These are phyloP conservation scores for Musa schizocarpa DNA, from an alignment of 176 grass and related monocot genomes.

Conservation along the genomic window DNA sequence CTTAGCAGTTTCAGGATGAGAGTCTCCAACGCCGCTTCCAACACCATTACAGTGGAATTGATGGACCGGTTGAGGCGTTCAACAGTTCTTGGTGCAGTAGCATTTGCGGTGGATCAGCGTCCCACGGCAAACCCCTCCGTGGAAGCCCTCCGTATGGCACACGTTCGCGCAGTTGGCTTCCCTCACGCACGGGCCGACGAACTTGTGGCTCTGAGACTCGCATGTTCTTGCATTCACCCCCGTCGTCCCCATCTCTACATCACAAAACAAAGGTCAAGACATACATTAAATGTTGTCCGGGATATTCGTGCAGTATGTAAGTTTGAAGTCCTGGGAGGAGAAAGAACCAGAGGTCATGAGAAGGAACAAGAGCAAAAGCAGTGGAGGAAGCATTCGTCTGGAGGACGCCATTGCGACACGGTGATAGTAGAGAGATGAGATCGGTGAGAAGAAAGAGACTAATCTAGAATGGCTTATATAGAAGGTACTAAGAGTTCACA, in stretches of 20 bases:
- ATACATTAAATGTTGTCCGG: background rate
- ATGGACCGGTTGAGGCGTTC: background rate
- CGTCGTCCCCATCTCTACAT: conserved; percentile 31
- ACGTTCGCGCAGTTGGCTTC: conserved; percentile 49
- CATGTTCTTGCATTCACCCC: conserved; percentile 56
- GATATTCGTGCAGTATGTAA: background rate
- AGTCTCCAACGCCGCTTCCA: too few species aligned
- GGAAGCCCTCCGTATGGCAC: conserved; percentile 77
- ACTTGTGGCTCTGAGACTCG: conserved; percentile 62
- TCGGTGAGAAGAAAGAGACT: too few species aligned
- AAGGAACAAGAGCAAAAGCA: background rate
- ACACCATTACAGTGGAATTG: too few species aligned
- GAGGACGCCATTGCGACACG: background rate
- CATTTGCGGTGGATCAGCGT: conserved; percentile 38
- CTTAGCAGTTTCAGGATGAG: too few species aligned
- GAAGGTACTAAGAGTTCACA: too few species aligned
- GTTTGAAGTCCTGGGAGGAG: background rate
- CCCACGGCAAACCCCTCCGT: conserved; percentile 39
- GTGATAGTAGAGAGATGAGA: too few species aligned
- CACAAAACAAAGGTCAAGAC: background rate
- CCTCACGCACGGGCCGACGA: conserved; percentile 50
- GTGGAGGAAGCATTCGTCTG: background rate
- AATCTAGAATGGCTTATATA: too few species aligned
- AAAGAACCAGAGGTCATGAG: conserved; percentile 14
- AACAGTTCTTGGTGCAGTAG: conserved; percentile 52